Evolutionary conservation across 768 basidiomycete genomes (phyloP).

Genomic region (Pleurotus sapidus): DNA sequence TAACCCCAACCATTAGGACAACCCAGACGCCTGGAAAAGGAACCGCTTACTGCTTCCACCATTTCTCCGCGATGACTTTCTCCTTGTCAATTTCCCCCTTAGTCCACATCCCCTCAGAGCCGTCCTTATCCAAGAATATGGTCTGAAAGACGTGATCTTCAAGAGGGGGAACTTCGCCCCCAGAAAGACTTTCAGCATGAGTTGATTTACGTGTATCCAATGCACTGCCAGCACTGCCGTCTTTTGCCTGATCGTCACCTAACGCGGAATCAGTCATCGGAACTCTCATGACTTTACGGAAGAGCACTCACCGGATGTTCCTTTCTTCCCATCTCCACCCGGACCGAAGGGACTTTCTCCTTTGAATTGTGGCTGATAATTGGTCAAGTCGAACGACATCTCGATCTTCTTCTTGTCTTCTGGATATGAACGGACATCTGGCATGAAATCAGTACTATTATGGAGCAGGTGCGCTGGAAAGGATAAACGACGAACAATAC

Average conservation of each 20-base stretch:
- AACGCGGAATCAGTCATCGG: no score
- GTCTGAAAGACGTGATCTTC: slow-evolving; percentile 48
- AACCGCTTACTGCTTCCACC: slow-evolving; percentile 47
- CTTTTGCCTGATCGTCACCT: no score
- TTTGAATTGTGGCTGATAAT: slow-evolving; percentile 39
- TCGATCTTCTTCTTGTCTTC: slow-evolving; percentile 43
- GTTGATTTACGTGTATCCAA: not conserved
- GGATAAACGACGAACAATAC: slow-evolving; percentile 23
- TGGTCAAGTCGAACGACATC: slow-evolving; percentile 50
- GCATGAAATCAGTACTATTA: not conserved
- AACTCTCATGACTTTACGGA: no score
- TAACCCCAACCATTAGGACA: not conserved
- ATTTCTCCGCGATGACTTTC: slow-evolving; percentile 39
- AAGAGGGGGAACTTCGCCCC: slow-evolving; percentile 19
- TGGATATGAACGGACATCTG: slow-evolving; percentile 37
- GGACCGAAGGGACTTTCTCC: slow-evolving; percentile 16
- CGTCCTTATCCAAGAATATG: slow-evolving; percentile 43
- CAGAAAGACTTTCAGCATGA: not conserved
- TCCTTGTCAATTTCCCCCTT: slow-evolving; percentile 34
- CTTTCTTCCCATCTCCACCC: slow-evolving; percentile 15
- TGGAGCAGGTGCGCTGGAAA: not conserved
- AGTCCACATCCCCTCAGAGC: slow-evolving; percentile 38
- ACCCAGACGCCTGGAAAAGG: not conserved
- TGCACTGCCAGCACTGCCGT: not conserved
- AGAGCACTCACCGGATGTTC: not conserved